Percentiles rank a stretch among this genome's conserved stretches.
Evolutionary conservation across 441 rosid genomes (phyloP).

Genomic region (Adansonia madagascariensis): DNA sequence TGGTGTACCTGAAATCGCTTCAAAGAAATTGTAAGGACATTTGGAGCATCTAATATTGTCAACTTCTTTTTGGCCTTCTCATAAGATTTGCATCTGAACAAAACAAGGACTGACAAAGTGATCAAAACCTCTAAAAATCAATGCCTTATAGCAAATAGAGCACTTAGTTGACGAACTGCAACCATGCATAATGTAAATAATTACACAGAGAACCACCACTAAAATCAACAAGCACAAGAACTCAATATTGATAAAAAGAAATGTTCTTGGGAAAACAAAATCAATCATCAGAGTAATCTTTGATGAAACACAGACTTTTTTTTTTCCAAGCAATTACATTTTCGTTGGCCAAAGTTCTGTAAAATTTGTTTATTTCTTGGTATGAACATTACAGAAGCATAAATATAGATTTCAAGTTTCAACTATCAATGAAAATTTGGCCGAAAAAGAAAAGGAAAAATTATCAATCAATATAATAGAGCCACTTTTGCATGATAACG

Average conservation of each 20-base stretch:
- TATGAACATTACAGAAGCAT: not conserved
- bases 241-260: not conserved
- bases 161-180: not conserved
- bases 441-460: not conserved
- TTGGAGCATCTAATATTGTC: conserved; percentile 86
- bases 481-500: conserved; percentile 6
- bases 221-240: not conserved
- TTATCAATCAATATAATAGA: not conserved
- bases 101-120: conserved; percentile 21
- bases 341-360: not conserved
- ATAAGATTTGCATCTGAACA: conserved; percentile 83
- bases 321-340: not conserved
- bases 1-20: conserved; percentile 89
- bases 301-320: not conserved
- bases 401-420: conserved; percentile 5
- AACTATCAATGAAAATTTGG: not conserved
- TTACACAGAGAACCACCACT: not conserved
- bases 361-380: not conserved
- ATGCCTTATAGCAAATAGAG: not conserved
- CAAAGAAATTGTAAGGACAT: conserved; percentile 88
- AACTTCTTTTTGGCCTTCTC: conserved; percentile 93
- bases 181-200: not conserved
- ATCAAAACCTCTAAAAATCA: not conserved
- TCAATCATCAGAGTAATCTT: not conserved
- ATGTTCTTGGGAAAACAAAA: not conserved